Conservation (phyloP, 2,329 filamentous ascomycete genomes). For the Herpotrichia juniperi region DNA sequence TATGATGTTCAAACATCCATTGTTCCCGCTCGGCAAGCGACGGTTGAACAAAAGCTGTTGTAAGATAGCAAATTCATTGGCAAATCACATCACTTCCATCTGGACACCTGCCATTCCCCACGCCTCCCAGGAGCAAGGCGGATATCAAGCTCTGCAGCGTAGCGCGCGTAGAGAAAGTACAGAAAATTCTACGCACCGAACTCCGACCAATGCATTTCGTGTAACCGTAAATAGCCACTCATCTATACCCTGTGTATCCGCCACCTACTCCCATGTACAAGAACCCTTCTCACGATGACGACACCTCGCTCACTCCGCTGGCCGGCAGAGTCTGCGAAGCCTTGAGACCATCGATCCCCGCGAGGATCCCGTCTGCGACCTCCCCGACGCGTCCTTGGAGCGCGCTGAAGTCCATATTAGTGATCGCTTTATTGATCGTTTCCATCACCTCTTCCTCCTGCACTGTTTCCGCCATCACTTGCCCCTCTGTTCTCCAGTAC, state of each 20-base stretch:
- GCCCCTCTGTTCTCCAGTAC: conserved; percentile 83
- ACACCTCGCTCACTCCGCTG: conserved; percentile 8
- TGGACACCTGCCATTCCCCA: background rate
- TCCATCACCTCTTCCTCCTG: conserved; percentile 78
- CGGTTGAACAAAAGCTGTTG: conserved; percentile 8
- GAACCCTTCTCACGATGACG: conserved; percentile 8
- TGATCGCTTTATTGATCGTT: conserved; percentile 71
- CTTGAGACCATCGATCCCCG: conserved; percentile 35
- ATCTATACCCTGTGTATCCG: conserved; percentile 39
- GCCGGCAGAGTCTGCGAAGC: conserved; percentile 9
- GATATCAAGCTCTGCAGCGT: background rate
- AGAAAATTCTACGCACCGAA: conserved; percentile 4
- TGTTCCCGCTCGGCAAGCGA: conserved; percentile 11
- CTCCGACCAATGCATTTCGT: conserved; percentile 7
- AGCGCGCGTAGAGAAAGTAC: background rate
- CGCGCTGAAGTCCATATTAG: conserved; percentile 66
- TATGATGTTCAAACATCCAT: too few species aligned
- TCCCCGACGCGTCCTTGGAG: conserved; percentile 69
- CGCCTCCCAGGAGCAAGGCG: conserved; percentile 4
- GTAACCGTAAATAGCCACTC: conserved; percentile 30
- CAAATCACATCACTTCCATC: conserved; percentile 1
- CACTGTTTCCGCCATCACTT: conserved; percentile 75
- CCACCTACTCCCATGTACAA: background rate
- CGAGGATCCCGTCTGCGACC: conserved; percentile 43
- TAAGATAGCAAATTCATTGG: background rate